phyloP scores from a whole-genome alignment of 2,329 filamentous ascomycete species.

The Talaromyces sp. region DNA sequence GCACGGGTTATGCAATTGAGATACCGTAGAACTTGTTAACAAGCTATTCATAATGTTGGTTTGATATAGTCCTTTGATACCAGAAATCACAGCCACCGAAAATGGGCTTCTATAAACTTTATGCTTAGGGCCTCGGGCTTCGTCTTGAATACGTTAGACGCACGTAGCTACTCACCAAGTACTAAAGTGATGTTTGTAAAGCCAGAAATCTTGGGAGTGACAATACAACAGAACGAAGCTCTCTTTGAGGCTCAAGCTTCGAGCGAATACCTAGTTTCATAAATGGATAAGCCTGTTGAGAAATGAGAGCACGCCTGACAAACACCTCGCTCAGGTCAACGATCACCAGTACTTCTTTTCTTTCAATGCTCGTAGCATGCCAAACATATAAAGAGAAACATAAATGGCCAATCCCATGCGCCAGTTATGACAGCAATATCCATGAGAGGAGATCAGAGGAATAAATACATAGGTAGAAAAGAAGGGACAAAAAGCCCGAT shows the following conservation, averaged over 20 bases:
- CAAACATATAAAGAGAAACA: conserved; percentile 4
- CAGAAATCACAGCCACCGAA: neutral
- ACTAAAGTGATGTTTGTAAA: neutral
- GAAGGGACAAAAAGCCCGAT: neutral
- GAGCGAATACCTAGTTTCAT: neutral
- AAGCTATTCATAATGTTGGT: conserved; percentile 3
- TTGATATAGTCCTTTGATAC: conserved; percentile 6
- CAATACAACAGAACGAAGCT: neutral
- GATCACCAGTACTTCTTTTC: neutral
- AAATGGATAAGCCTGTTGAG: neutral
- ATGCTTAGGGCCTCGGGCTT: neutral
- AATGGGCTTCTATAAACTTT: neutral
- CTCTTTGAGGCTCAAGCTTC: neutral
- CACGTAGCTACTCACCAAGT: neutral
- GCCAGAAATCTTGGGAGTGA: neutral
- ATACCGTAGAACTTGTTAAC: conserved; percentile 7
- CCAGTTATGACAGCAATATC: conserved; percentile 12
- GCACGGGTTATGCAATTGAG: conserved; percentile 8
- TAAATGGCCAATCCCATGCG: conserved; percentile 11
- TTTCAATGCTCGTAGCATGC: neutral
- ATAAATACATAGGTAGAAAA: conserved; percentile 15
- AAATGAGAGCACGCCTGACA: neutral
- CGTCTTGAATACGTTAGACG: neutral
- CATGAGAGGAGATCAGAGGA: conserved; percentile 18
- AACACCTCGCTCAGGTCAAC: neutral